Percentiles rank a stretch among this genome's conserved stretches.
These are phyloP conservation scores for Diplodia seriata DNA, from an alignment of 2,329 filamentous ascomycete species.

Conservation along the genomic window DNA sequence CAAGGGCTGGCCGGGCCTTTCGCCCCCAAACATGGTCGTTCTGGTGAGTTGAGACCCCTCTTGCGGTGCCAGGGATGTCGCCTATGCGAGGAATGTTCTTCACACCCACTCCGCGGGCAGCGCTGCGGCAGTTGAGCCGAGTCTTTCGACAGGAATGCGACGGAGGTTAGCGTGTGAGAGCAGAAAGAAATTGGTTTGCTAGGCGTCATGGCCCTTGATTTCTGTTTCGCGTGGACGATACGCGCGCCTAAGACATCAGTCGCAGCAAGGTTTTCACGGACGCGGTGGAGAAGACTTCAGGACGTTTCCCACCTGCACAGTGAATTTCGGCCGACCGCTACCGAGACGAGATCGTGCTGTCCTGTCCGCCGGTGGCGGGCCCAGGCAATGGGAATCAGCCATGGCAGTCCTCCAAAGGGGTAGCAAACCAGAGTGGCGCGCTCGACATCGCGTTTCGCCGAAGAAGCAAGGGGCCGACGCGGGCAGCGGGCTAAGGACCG, in stretches of 20 bases:
- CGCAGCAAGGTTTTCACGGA: constrained; percentile 33
- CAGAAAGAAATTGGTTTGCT: constrained; percentile 34
- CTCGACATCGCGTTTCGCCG: constrained; percentile 33
- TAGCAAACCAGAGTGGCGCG: constrained; percentile 33
- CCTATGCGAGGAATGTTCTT: constrained; percentile 34
- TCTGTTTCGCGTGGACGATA: constrained; percentile 29
- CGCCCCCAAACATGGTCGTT: constrained; percentile 41
- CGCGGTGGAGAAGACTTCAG: constrained; percentile 27
- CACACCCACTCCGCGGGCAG: constrained; percentile 30
- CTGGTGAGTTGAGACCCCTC: constrained; percentile 40
- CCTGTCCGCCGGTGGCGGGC: constrained; percentile 16
- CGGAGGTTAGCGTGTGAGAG: constrained; percentile 32
- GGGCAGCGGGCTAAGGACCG: constrained; percentile 28
- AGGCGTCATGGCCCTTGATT: constrained; percentile 33
- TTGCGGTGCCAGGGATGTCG: constrained; percentile 45
- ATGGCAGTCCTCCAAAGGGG: constrained; percentile 28
- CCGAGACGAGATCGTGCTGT: constrained; percentile 32
- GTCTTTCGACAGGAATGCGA: constrained; percentile 33
- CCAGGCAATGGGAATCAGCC: constrained; percentile 28
- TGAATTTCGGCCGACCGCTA: constrained; percentile 30
- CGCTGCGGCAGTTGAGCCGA: constrained; percentile 31
- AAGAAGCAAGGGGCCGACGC: constrained; percentile 31
- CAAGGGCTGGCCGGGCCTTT: constrained; percentile 46
- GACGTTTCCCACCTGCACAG: constrained; percentile 27
- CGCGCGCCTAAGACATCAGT: constrained; percentile 34